Base-by-base conservation (phyloP, 2,329 filamentous ascomycete species). In the Aspergillus neoniger region DNA sequence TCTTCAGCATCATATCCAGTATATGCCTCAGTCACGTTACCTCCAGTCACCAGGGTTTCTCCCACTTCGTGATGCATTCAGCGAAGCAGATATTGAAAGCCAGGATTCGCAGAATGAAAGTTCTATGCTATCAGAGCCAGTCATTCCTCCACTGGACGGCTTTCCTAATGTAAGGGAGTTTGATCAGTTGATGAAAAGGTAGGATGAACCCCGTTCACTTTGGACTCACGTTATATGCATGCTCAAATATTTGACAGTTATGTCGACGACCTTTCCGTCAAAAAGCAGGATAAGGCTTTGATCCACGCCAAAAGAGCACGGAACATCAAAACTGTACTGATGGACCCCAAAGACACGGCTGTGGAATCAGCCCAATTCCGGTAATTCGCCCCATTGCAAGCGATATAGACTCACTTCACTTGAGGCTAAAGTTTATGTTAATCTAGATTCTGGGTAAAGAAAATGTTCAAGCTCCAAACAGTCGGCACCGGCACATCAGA, bases 221-320 rank as follows among this genome's bases (percentile, higher is more conserved):
- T 30, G 7, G n/a, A 44, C 62, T 48, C 30, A 51, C 44, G 17
- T 17, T 52, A n/a, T n/a, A 19, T 38, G 19, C 58, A 32, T 55
- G 41, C 53, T 55, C 12, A 55, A 21, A 10, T 4, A 19, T 44
- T 19, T 39, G 54, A 55, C 60, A 82, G 81, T 51, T 83, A 83
- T 62, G 79, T 83, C 36, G 73, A 79, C 50, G 79, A 80, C 38
- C 72, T 83, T 14, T 82, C 81, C 6, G 73, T 79, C 36, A 82
- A 82, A 64, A 83, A 83, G 57, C 80, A 81, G 68, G 81, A 83
- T 63, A 83, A 83, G 62, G 81, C 81, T 4, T 71, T 83, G 63
- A 83, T 83, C 32, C 79, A 81, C 66, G 77, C 80, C 21, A 76
- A 72, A 59, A 73, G 80, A 66, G 80, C 80, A 21, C 72, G 77